phyloP scores from a whole-genome alignment of 2,329 filamentous ascomycete genomes.

The Laburnicola sp. region DNA sequence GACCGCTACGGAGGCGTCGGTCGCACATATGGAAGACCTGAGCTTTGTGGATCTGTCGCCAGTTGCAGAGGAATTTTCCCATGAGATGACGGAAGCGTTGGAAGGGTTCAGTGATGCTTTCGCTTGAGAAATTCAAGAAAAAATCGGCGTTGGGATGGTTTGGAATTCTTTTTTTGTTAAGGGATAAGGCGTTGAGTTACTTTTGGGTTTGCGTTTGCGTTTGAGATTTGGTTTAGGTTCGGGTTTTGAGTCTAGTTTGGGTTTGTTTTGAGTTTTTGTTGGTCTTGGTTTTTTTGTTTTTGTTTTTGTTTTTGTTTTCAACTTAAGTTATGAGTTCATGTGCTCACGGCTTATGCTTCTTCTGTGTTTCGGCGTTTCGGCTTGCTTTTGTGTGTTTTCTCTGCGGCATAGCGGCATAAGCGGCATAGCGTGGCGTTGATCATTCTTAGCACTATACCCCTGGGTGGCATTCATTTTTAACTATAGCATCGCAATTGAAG shows the following conservation, averaged over 20 bases:
- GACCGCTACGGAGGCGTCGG: background rate
- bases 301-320: background rate
- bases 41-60: conserved; percentile 17
- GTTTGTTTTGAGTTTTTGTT: background rate
- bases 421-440: conserved; percentile 6
- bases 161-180: background rate
- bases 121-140: background rate
- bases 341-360: background rate
- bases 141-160: background rate
- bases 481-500: too few relatives aligned
- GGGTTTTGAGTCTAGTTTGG: background rate
- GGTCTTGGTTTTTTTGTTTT: background rate
- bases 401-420: background rate
- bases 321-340: too few relatives aligned
- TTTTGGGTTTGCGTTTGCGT: too few relatives aligned
- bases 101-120: too few relatives aligned
- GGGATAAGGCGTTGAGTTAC: too few relatives aligned
- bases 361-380: background rate
- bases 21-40: conserved; percentile 14
- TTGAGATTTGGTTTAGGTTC: background rate
- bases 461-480: conserved; percentile 2
- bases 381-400: background rate
- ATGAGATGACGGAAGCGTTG: background rate
- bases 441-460: conserved; percentile 7
- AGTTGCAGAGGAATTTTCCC: conserved; percentile 12